Evolutionary conservation across 2,329 filamentous ascomycete genomes (phyloP).

Genomic region (Metarhizium sp.): DNA sequence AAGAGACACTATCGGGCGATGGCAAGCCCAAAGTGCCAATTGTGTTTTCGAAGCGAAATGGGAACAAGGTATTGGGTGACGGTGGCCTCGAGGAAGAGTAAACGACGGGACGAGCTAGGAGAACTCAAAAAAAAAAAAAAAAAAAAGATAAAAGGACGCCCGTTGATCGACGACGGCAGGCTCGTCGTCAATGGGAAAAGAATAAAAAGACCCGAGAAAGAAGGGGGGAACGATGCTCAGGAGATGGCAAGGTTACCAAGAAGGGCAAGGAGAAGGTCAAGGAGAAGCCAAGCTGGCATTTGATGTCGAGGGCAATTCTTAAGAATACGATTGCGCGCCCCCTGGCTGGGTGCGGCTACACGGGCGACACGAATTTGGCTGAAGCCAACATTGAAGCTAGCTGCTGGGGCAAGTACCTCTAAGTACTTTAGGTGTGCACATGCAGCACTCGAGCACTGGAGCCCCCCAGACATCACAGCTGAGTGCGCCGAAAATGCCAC

Average conservation of each 20-base stretch:
- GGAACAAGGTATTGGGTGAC: constrained; percentile 10
- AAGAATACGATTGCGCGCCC: not conserved
- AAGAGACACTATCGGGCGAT: not conserved
- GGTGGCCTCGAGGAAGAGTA: constrained; percentile 8
- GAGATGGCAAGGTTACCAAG: constrained; percentile 10
- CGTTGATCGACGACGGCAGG: constrained; percentile 11
- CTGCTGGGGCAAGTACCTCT: no score
- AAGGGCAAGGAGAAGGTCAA: constrained; percentile 11
- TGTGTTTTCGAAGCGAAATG: constrained; percentile 4
- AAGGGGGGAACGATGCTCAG: constrained; percentile 9
- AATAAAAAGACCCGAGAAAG: constrained; percentile 8
- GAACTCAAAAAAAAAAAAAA: constrained; percentile 17
- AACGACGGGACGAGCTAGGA: constrained; percentile 27
- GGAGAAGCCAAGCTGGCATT: constrained; percentile 7
- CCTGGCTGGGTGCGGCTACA: not conserved
- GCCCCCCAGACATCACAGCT: not conserved
- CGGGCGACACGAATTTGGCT: not conserved
- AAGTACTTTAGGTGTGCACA: no score
- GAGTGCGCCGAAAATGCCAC: not conserved
- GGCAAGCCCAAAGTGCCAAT: not conserved
- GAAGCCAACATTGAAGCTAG: not conserved
- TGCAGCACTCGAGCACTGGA: not conserved
- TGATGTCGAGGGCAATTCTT: not conserved
- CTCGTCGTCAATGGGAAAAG: constrained; percentile 17
- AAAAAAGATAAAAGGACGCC: constrained; percentile 9